Evolutionary conservation across 2,329 filamentous ascomycete genomes (phyloP), one percentile per base, ranked within the genome.

Genomic region (Arthrobotrys pseudoclavata): DNA sequence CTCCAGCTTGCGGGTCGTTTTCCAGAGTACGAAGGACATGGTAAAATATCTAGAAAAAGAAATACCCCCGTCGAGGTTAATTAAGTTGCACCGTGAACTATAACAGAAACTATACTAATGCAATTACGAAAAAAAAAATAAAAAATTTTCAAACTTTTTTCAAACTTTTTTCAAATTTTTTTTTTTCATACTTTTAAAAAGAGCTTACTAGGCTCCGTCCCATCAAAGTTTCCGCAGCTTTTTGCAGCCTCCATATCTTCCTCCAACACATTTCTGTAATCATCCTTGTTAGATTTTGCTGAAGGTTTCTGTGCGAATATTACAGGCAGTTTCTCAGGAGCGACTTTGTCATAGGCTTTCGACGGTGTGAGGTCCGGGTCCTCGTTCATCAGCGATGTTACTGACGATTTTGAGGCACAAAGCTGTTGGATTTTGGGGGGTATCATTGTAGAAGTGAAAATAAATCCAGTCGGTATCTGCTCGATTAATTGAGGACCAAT

Each of bases 181-280:
- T 29, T 9, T 34, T 9, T 18, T 20, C 84, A 79, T 78, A 88
- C 89, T 81, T 85, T 86, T 4, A 93, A 83, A 81, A 94, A 94
- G 0, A 94, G 83, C 15, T 89, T 86, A 79, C 90, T 91, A 0
- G 91, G 92, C 63, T 85, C 83, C 0, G 86, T 86, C 0, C 86
- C 82, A 0, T 90, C 91, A 88, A 91, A 94, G 64, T 87, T 89
- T 1, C 91, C 91, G 82, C 91, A 93, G 69, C 86, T 81, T 6
- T 84, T 83, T 0, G 90, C 89, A 52, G 84, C 86, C 45, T 88
- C 83, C 26, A 91, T 82, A 31, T 87, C 86, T 57, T 87, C 85
- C 1, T 82, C 69, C 13, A 50, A 53, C 37, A 79, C 70, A 60
- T 76, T 34, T 5, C 24, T 26, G 18, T 76, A 76, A 2, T 42